Conservation (phyloP, 805 yeast genomes). For the Torulaspora indica region DNA sequence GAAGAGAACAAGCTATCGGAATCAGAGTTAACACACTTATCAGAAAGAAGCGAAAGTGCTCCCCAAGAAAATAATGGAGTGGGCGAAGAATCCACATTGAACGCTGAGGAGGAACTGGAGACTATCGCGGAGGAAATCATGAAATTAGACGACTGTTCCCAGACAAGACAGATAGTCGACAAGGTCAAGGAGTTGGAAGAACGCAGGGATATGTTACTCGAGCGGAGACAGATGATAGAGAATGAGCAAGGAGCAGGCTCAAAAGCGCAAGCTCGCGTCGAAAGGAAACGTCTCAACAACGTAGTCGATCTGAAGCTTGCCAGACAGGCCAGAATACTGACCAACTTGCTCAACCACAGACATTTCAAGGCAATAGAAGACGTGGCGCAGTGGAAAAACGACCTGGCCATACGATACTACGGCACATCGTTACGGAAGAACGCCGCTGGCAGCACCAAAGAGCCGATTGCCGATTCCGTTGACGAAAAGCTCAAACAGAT, state of each 20-base stretch:
- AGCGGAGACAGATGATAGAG: conserved; percentile 17
- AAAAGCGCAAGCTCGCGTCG: conserved; percentile 23
- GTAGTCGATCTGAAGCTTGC: conserved; percentile 24
- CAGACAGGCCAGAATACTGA: conserved; percentile 25
- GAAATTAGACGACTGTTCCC: conserved; percentile 36
- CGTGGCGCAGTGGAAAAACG: conserved; percentile 29
- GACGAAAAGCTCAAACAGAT: conserved; percentile 33
- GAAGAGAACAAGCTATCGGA: conserved; percentile 37
- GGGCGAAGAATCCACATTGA: conserved; percentile 8
- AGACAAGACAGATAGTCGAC: conserved; percentile 26
- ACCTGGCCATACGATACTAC: conserved; percentile 20
- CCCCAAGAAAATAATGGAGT: background rate
- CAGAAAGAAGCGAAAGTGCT: background rate
- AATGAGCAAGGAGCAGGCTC: conserved; percentile 20
- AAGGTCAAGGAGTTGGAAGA: conserved; percentile 29
- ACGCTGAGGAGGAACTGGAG: conserved; percentile 28
- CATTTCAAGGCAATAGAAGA: conserved; percentile 24
- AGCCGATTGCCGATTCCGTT: conserved; percentile 24
- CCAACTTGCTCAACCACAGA: conserved; percentile 24
- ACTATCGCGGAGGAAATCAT: conserved; percentile 37
- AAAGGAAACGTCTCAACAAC: conserved; percentile 20
- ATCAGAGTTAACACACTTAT: conserved; percentile 27
- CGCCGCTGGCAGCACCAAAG: conserved; percentile 29
- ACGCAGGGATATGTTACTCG: conserved; percentile 27
- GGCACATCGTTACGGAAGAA: conserved; percentile 29